phyloP scores from a whole-genome alignment of 2,329 filamentous ascomycete genomes.

The Ophiostoma ulmi region DNA sequence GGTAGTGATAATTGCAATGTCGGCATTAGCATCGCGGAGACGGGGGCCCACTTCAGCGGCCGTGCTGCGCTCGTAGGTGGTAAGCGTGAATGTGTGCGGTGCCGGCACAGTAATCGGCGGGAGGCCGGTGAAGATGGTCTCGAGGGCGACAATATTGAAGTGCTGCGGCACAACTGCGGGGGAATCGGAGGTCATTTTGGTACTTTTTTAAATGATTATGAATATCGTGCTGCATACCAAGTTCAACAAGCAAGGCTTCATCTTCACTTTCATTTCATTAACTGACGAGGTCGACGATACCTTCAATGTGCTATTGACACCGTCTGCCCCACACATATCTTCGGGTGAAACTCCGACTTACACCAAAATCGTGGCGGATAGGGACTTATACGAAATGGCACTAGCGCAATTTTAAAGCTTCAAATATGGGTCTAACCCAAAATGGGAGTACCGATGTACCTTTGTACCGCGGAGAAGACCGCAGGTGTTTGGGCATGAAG shows the following conservation, averaged over 20 bases:
- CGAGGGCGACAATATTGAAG: constrained; percentile 34
- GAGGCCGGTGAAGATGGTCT: constrained; percentile 33
- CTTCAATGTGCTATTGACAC: background rate
- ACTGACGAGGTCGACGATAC: background rate
- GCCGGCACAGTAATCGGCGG: constrained; percentile 28
- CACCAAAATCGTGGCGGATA: constrained; percentile 23
- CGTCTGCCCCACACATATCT: background rate
- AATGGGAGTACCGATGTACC: background rate
- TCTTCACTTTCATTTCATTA: background rate
- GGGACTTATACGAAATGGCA: background rate
- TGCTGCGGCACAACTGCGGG: background rate
- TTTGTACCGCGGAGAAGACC: background rate
- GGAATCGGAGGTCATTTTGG: background rate
- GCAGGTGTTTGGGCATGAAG: background rate
- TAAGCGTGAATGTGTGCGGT: constrained; percentile 32
- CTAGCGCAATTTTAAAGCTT: background rate
- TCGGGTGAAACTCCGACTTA: constrained; percentile 7
- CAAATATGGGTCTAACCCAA: background rate
- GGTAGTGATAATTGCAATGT: constrained; percentile 36
- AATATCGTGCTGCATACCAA: background rate
- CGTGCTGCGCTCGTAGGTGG: constrained; percentile 30
- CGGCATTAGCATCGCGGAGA: constrained; percentile 36
- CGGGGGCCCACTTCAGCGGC: constrained; percentile 30
- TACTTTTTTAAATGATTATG: background rate
- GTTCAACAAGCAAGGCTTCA: background rate